Base-by-base conservation (phyloP, 2,329 filamentous ascomycete genomes). In the Aspergillus sojae region DNA sequence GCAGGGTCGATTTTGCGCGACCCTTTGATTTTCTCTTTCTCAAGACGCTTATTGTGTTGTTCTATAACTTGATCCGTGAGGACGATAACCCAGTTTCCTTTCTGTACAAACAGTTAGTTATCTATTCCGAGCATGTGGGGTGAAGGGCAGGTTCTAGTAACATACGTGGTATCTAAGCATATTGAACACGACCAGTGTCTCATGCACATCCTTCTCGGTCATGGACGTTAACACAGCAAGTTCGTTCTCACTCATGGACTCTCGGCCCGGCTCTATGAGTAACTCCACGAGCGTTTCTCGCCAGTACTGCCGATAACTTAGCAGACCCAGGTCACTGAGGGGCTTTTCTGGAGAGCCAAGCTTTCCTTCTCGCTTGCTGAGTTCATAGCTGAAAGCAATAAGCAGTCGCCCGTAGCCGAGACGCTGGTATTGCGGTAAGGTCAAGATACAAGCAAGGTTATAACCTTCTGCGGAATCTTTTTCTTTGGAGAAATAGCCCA, bases 401-500 rank as follows among this genome's bases (percentile, higher is more conserved):
- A 99, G 85, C 14, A 99, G 84, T 64, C 93, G 90, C 28, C 96
- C 95, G 72, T 95, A 97, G 0, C 95, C 95, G 74, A 96, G 95
- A 28, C 95, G 88, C 78, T 99, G 95, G 71, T 96, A 98, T 75
- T 99, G 96, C 0, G 95, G 95, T 4, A 99, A 84, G 0, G 95
- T 99, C 63, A 99, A 83, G 76, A 99, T 99, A 86, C 96, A 99
- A 5, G 95, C 96, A 36, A 99, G 90, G 75, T 99, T 99, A 85
- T 98, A 99, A 34, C 92, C 93, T 72, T 99, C 96, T 0, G 93
- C 93, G 45, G 91, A 94, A 78, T 99, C 95, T 71, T 99, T 99
- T 78, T 99, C 95, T 77, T 99, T 99, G 61, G 92, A 96, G 73
- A 99, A 99, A 75, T 99, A 99, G n/a, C 95, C 95, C 30, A 98